phyloP scores from a whole-genome alignment of 1,284 basidiomycete species.

The Malassezia equina region DNA sequence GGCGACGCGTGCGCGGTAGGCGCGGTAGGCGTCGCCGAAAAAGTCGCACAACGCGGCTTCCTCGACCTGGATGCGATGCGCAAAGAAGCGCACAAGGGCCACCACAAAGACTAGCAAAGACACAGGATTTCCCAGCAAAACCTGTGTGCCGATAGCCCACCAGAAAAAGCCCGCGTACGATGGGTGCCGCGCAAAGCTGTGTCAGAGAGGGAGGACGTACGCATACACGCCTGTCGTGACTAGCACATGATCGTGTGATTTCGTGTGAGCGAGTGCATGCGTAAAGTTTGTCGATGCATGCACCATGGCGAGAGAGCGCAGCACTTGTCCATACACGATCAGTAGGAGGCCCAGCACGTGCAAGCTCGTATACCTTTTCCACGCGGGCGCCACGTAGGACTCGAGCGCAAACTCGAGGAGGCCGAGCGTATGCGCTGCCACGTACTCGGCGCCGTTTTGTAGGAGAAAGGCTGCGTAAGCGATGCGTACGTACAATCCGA shows the following conservation, averaged over 20 bases:
- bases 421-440: constrained; percentile 69
- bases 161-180: constrained; percentile 97
- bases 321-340: constrained; percentile 62
- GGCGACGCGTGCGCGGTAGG: constrained; percentile 61
- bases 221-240: constrained; percentile 40
- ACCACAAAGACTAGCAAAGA: constrained; percentile 59
- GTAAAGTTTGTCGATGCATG: constrained; percentile 88
- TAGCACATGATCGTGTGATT: constrained; percentile 34
- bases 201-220: constrained; percentile 12
- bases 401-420: constrained; percentile 60
- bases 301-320: constrained; percentile 87
- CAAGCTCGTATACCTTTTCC: constrained; percentile 8
- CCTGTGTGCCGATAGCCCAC: constrained; percentile 89
- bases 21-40: constrained; percentile 68
- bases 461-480: constrained; percentile 68
- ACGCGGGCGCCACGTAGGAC: background rate
- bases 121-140: constrained; percentile 79
- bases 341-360: constrained; percentile 54
- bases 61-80: constrained; percentile 66
- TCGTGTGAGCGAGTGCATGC: constrained; percentile 53
- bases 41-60: constrained; percentile 64
- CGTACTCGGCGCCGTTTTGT: constrained; percentile 78
- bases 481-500: constrained; percentile 64
- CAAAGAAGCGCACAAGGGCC: constrained; percentile 78
- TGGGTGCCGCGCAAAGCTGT: constrained; percentile 80